Base-by-base conservation (phyloP, 129 eudicot species). In the Artemisia tridentata region DNA sequence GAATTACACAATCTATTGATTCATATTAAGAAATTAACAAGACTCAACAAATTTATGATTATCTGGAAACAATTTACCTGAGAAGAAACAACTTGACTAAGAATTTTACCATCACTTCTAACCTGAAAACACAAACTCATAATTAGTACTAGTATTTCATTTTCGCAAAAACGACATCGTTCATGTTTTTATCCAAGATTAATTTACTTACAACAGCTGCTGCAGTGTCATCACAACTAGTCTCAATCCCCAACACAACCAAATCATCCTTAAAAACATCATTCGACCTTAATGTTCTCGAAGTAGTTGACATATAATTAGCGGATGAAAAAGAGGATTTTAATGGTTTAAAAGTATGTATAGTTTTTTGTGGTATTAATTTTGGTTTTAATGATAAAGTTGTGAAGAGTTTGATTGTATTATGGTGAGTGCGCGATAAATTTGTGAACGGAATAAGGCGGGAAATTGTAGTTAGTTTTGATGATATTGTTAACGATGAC, bases 41-140 rank as follows among this genome's bases (percentile, higher is more conserved):
- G 14, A 11, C 10, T 20, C 20, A 63, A 63, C 54, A 50, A 50
- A 52, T 19, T 27, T 50, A 23, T 9, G 8, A 17, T 58, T 51
- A 68, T 61, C 12, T 20, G 16, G 51, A 58, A 52, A 67, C 58
- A 6, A 64, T 29, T 72, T 86, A 92, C 98, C 98, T 92, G 98
- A 75, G 96, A 92, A 78, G 96, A 86, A 73, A 88, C 92, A 80
- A 90, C 97, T 84, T 93, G 97, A 85, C 97, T 93, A 47, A 93
- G 92, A 71, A 93, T 88, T 65, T 90, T 88, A 75, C 99, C 99
- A 80, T 93, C 95, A 80, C 87, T 18, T 55, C 12, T 55, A 55
- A 55, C 61, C 61, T n/a, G 18, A 16, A 14, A 55, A 55, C 21
- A 55, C 14, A 55, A 55, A 55, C 45, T 0, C 45, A 7, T 38